Evolutionary conservation across 495 filamentous ascomycete species (phyloP).

Genomic region (Penicillium flavigenum): DNA sequence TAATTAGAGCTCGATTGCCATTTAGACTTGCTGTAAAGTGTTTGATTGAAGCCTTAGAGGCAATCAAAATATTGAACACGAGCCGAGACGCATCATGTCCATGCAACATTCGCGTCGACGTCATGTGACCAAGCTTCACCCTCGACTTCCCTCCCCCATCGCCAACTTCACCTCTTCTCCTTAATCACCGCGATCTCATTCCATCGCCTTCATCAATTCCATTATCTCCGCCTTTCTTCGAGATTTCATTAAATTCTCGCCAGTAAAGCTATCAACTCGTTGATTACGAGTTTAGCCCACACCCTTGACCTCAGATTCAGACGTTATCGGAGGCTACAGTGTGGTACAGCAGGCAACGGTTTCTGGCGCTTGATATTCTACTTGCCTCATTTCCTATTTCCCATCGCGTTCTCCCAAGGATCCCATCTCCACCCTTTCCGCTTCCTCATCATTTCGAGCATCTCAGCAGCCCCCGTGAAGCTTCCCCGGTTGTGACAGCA

Average conservation of each 20-base stretch:
- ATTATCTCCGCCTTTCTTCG: neutral
- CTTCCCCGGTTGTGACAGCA: conserved; percentile 19
- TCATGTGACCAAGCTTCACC: conserved; percentile 11
- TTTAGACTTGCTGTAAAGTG: neutral
- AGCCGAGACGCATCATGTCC: neutral
- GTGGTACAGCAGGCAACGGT: conserved; percentile 11
- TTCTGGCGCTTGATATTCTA: conserved; percentile 16
- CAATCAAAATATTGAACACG: conserved; percentile 9
- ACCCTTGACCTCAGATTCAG: conserved; percentile 5
- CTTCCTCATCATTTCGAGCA: conserved; percentile 18
- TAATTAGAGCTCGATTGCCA: neutral
- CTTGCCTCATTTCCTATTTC: conserved; percentile 25
- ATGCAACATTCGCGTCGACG: conserved; percentile 4
- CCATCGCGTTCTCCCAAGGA: conserved; percentile 28
- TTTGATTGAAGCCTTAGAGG: conserved; percentile 5
- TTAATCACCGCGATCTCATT: neutral
- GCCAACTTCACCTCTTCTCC: conserved; percentile 5
- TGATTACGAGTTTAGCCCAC: conserved; percentile 4
- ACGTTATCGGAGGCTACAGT: conserved; percentile 14
- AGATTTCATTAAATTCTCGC: neutral
- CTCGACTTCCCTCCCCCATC: conserved; percentile 6
- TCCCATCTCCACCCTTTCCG: conserved; percentile 16
- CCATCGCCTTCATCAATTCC: neutral
- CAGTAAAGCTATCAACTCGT: neutral
- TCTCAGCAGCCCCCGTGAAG: conserved; percentile 17